These are phyloP conservation scores for Calamus simplicifolius DNA, from an alignment of 176 grass and related monocot genomes.

Conservation along the genomic window DNA sequence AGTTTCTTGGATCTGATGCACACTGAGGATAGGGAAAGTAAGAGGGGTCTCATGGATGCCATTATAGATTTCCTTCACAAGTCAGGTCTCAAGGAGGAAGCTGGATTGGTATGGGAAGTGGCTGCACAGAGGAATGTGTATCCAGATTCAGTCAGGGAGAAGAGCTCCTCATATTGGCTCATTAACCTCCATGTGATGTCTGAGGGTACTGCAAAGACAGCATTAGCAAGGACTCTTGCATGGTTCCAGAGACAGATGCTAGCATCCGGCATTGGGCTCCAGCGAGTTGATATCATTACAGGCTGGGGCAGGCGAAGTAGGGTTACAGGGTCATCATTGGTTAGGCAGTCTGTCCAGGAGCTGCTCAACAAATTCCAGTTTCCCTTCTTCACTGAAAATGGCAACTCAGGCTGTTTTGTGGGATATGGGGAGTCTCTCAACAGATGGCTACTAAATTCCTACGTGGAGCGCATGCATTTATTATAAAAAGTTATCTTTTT, in stretches of 20 bases:
- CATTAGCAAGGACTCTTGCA: slow-evolving; percentile 69
- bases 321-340: slow-evolving; percentile 70
- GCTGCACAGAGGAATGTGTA: slow-evolving; percentile 86
- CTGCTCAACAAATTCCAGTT: slow-evolving; percentile 66
- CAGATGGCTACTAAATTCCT: slow-evolving; percentile 85
- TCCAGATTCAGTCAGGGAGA: slow-evolving; percentile 78
- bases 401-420: slow-evolving; percentile 83
- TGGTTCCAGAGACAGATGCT: slow-evolving; percentile 82
- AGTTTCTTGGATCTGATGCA: slow-evolving; percentile 90
- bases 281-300: slow-evolving; percentile 83
- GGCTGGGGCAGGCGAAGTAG: slow-evolving; percentile 96
- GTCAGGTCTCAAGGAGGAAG: slow-evolving; percentile 86
- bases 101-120: slow-evolving; percentile 90
- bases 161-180: slow-evolving; percentile 67
- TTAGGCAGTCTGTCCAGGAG: slow-evolving; percentile 70
- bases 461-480: slow-evolving; percentile 94
- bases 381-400: slow-evolving; percentile 51
- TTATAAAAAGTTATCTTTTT: slow-evolving; percentile 23
- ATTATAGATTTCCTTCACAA: slow-evolving; percentile 89
- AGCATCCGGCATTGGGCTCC: slow-evolving; percentile 32
- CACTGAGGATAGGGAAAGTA: slow-evolving; percentile 91
- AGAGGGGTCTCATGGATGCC: slow-evolving; percentile 82
- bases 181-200: slow-evolving; percentile 97
- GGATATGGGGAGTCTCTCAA: slow-evolving; percentile 80
- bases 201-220: slow-evolving; percentile 81